These are phyloP conservation scores for Grosmannia huntii DNA, from an alignment of 2,329 filamentous ascomycete genomes.

Conservation along the genomic window DNA sequence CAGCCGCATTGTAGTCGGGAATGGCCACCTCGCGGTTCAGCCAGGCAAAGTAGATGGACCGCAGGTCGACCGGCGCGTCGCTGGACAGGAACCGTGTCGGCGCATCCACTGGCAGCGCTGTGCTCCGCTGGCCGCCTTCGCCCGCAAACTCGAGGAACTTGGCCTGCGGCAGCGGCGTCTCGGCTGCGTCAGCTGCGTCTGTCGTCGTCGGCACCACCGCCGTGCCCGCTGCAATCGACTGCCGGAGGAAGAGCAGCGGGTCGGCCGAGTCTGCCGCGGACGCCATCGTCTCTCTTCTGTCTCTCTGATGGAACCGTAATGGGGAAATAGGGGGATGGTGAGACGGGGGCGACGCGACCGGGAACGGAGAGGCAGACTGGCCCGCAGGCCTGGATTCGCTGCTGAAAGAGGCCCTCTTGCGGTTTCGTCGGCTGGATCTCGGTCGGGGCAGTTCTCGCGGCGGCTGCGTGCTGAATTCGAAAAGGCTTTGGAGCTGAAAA, in stretches of 20 bases:
- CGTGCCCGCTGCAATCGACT: slow-evolving; percentile 60
- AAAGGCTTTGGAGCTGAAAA: neutral
- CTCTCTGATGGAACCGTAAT: too few relatives aligned
- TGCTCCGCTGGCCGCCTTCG: slow-evolving; percentile 21
- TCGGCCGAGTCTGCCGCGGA: slow-evolving; percentile 31
- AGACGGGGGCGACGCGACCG: too few relatives aligned
- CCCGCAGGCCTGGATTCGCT: neutral
- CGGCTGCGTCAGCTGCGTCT: slow-evolving; percentile 46
- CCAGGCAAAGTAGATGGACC: slow-evolving; percentile 95
- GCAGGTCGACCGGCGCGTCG: slow-evolving; percentile 63
- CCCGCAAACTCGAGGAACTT: slow-evolving; percentile 63
- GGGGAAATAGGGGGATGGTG: too few relatives aligned
- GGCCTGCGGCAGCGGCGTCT: slow-evolving; percentile 60
- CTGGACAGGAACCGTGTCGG: slow-evolving; percentile 81
- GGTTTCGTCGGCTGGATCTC: neutral
- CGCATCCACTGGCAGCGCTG: slow-evolving; percentile 54
- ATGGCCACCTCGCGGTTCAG: slow-evolving; percentile 82
- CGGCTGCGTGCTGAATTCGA: neutral
- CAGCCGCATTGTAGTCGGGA: slow-evolving; percentile 79
- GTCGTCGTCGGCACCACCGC: slow-evolving; percentile 63
- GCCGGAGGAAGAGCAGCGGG: slow-evolving; percentile 70
- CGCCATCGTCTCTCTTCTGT: neutral
- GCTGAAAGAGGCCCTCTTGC: neutral
- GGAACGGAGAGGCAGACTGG: neutral
- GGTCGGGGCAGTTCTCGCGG: neutral